Evolutionary conservation across 129 eudicot species (phyloP), one percentile per base, ranked within the genome.

Genomic region (Pseudognaphalium luteoalbum): DNA sequence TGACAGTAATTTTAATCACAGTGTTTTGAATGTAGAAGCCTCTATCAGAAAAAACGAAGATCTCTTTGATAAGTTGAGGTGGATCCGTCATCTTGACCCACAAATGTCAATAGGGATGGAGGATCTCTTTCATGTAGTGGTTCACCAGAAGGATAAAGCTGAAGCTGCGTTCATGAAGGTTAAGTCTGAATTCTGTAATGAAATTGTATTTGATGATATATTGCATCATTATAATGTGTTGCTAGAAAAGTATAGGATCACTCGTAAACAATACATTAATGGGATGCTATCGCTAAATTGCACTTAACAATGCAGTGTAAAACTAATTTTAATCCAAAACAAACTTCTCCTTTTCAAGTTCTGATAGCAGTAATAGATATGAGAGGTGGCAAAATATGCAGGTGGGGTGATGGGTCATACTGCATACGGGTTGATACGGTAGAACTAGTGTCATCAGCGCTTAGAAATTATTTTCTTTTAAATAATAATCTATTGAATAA

Each of bases 211-310:
- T 80, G 90, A 83, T 67, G 87, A 92, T 47, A 83, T 78, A 5
- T 71, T 70, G 60, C 56, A 54, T 57, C 73, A 51, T 66, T 92
- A 79, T 73, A 75, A 62, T 22, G 11, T 76, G 84, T 68, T 92
- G 77, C 81, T 86, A 76, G 90, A 83, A 70, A 90, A 81, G 81
- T 90, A 90, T 70, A 86, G 84, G 59, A 81, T 70, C 68, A 86
- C 75, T 1, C 77, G 95, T 21, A 86, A 75, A 80, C 92, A 83
- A 52, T 88, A 88, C 71, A 78, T 37, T 39, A 85, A 81, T 59
- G 91, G 95, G 80, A 92, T 90, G 96, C 80, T 90, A 57, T 79
- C 75, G 39, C 51, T 72, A 60, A 64, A 69, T 81, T 64, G 75
- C 73, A 42, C 77, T 70, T 71, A 30, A 61, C 11, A 12, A 61